A percentile compares a stretch with the other conserved stretches of the same genome.
Conservation (phyloP, 2,329 filamentous ascomycete species). For the Neoarthrinium moseri region DNA sequence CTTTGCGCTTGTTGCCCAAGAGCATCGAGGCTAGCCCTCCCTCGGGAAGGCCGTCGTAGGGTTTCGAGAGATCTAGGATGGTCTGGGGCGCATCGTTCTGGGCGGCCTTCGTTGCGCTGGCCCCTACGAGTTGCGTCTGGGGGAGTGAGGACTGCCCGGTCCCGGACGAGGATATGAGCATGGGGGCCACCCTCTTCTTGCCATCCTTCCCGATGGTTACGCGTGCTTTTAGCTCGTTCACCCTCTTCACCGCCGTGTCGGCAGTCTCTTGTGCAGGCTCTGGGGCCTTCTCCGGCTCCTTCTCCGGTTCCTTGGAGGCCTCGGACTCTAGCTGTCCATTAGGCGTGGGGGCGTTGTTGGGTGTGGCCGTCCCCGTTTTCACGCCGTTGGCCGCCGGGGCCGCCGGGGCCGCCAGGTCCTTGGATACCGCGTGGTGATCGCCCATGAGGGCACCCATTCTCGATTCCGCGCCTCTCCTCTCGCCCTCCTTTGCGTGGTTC, state of each 20-base stretch:
- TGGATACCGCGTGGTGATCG: conserved; percentile 60
- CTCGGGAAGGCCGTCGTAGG: conserved; percentile 88
- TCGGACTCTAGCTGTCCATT: conserved; percentile 28
- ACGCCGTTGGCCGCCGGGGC: conserved; percentile 48
- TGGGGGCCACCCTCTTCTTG: conserved; percentile 90
- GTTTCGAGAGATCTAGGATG: conserved; percentile 86
- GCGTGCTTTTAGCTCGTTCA: conserved; percentile 74
- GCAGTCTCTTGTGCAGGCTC: conserved; percentile 43
- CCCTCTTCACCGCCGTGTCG: conserved; percentile 53
- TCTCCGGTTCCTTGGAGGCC: conserved; percentile 25
- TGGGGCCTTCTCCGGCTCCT: conserved; percentile 14
- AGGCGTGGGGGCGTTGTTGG: conserved; percentile 35
- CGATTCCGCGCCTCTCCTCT: conserved; percentile 85
- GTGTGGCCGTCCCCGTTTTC: conserved; percentile 39
- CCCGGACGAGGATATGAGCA: conserved; percentile 87
- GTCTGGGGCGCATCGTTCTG: conserved; percentile 76
- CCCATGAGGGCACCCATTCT: conserved; percentile 99
- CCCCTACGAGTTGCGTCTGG: conserved; percentile 82
- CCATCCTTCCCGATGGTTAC: conserved; percentile 96
- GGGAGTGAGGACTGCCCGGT: conserved; percentile 85
- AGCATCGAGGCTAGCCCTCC: conserved; percentile 84
- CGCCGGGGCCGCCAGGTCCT: conserved; percentile 43
- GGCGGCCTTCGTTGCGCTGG: conserved; percentile 60
- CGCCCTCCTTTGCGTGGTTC: conserved; percentile 87
- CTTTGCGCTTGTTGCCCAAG: conserved; percentile 90